Conservation (phyloP, 495 filamentous ascomycete genomes). For the Aspergillus conjunctus region DNA sequence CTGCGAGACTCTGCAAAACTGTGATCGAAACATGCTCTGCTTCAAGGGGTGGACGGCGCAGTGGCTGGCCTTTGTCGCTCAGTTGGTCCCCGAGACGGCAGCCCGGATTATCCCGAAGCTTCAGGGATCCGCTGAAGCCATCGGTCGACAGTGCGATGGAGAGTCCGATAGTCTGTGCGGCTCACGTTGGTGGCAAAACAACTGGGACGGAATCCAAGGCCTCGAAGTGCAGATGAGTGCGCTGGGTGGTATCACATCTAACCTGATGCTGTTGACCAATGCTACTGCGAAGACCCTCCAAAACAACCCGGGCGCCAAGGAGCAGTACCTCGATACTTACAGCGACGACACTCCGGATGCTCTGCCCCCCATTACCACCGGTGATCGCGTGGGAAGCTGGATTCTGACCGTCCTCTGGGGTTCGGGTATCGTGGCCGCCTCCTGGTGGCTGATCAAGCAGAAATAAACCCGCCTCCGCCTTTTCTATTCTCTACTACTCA, state of each 20-base stretch:
- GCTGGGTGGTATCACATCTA: constrained; percentile 54
- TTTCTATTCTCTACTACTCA: background rate
- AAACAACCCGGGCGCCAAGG: constrained; percentile 24
- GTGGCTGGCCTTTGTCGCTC: constrained; percentile 72
- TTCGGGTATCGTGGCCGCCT: constrained; percentile 34
- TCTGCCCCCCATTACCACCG: constrained; percentile 43
- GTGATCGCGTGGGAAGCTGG: constrained; percentile 64
- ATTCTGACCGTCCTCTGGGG: constrained; percentile 63
- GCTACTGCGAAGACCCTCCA: constrained; percentile 21
- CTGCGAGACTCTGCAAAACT: constrained; percentile 63
- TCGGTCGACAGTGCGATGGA: constrained; percentile 63
- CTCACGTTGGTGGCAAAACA: constrained; percentile 62
- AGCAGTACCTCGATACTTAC: constrained; percentile 28
- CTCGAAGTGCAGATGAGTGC: constrained; percentile 53
- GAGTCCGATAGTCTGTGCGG: constrained; percentile 65
- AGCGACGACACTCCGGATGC: constrained; percentile 27
- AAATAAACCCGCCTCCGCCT: constrained; percentile 4
- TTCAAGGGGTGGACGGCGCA: constrained; percentile 78
- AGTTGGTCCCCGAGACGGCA: constrained; percentile 59
- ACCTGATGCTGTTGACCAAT: constrained; percentile 23
- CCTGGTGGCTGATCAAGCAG: constrained; percentile 34
- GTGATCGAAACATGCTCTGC: constrained; percentile 68
- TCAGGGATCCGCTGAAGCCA: constrained; percentile 61
- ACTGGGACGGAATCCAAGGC: constrained; percentile 64
- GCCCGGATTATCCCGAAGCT: constrained; percentile 63